Evolutionary conservation across 495 filamentous ascomycete genomes (phyloP), one percentile per base, ranked within the genome.

Genomic region (Polyplosphaeria fusca): DNA sequence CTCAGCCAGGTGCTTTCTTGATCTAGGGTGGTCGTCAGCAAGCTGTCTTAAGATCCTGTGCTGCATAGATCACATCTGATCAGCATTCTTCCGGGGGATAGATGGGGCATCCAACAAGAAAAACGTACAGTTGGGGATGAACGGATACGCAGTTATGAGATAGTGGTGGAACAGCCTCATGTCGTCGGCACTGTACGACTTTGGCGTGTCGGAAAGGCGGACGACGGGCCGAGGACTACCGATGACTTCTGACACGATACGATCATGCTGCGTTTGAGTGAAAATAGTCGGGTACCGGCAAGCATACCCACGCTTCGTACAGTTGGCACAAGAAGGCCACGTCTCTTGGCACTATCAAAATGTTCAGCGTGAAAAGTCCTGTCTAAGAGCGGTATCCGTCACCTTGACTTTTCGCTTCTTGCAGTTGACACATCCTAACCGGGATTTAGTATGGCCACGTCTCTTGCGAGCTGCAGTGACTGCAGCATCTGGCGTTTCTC

Each of bases 161-260:
- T 54, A 60, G 44, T 60, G 57, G 24, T 60, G 57, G 24, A 60
- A 60, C 11, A 60, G 50, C 5, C 57, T 41, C 49, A 60, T 54
- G 24, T 60, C 57, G 32, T 46, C 48, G 16, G 50, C 32, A 25
- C 12, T 43, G 37, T 38, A 49, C n/a, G 30, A n/a, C 1, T 16
- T 55, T 16, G 57, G 41, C 16, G 49, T 60, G 30, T 51, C 32
- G 18, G 42, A 46, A 18, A 60, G 51, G 23, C 38, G 26, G 2
- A 48, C 50, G 22, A 48, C 19, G 22, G 25, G 32, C 5, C 43
- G 27, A 22, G 57, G 57, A 38, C 35, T 60, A n/a, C 16, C 48
- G 7, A 52, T 13, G 11, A 60, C 38, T 39, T 60, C 57, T 16
- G 49, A 55, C 24, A 37, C 49, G 20, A 49, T 30, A 2, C 57